Conservation (phyloP, 495 filamentous ascomycete genomes). For the Penicillium desertorum region DNA sequence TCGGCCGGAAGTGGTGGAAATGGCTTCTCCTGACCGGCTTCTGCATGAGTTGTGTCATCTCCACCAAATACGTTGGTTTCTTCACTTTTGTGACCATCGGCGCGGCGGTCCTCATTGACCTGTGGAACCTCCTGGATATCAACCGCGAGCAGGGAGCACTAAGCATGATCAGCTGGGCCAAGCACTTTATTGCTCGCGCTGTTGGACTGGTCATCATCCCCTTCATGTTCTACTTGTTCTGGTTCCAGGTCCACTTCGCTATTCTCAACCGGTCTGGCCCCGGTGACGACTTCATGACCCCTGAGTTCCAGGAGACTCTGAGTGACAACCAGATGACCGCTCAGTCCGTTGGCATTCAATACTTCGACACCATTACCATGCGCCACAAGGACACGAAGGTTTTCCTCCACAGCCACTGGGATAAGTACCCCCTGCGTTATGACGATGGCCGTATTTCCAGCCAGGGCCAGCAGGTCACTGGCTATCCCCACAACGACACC, state of each 20-base stretch:
- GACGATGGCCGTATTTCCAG: conserved; percentile 97
- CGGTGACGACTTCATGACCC: conserved; percentile 98
- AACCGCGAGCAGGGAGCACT: conserved; percentile 76
- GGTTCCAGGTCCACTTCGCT: conserved; percentile 99
- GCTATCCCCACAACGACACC: conserved; percentile 96
- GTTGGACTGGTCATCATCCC: conserved; percentile 84
- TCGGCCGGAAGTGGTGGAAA: conserved; percentile 98
- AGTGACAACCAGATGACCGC: conserved; percentile 89
- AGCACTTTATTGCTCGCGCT: conserved; percentile 84
- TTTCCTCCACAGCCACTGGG: conserved; percentile 89
- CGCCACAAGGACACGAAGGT: conserved; percentile 96
- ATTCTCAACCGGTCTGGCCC: conserved; percentile 86
- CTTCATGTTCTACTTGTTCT: conserved; percentile 98
- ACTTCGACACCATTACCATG: conserved; percentile 84
- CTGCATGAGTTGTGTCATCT: conserved; percentile 93
- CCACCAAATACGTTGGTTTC: conserved; percentile 94
- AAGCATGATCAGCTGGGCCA: conserved; percentile 72
- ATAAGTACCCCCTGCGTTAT: conserved; percentile 88
- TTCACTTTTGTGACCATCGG: conserved; percentile 98
- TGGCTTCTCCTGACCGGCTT: conserved; percentile 96
- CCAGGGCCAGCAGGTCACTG: conserved; percentile 96
- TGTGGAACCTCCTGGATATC: conserved; percentile 92
- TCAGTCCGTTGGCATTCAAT: conserved; percentile 81
- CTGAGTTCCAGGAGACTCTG: conserved; percentile 95
- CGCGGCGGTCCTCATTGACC: conserved; percentile 85